Evolutionary conservation across 805 yeast genomes (phyloP), one percentile per base, ranked within the genome.

Genomic region (Priceomyces medius): DNA sequence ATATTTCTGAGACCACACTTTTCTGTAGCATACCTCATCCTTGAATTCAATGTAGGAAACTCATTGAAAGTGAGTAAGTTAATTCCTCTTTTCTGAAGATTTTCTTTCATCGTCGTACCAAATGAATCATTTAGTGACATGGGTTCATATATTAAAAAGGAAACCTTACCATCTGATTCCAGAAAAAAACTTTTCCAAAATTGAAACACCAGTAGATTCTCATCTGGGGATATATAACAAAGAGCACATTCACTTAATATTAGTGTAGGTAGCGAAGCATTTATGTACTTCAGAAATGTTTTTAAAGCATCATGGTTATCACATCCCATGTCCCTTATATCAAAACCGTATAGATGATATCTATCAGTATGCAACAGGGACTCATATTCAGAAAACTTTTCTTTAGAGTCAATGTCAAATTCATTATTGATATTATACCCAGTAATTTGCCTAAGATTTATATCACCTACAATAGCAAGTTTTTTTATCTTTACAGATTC

Each of bases 191-290:
- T 35, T 3, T 50, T 52, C 63, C 83, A 73, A 52, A 70, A 73
- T 2, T 54, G 39, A 3, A 85, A 46, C 3, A 83, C 71, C 23
- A 60, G 54, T 23, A 47, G 52, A 18, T 83, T 74, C 17, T 73
- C 75, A 9, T 63, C 64, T 1, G 83, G 79, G 3, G 74, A 66
- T 46, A 85, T 52, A 55, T 85, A 85, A 55, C 95, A 86, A 26
- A 86, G 63, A 26, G 87, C 87, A 61, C 93, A 86, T 56, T 85
- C 95, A 46, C 87, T 79, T 14, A 85, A 56, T 2, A 86, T 59
- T 12, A 86, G 52, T 0, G 93, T 85, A 7, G 87, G 86, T 3
- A 60, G 28, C 1, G 53, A 29, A 7, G 51, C 38, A 45, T 72
- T 66, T 24, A 74, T 44, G 14, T 54, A 48, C 6, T 40, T 17